These are phyloP conservation scores for Narthecium ossifragum DNA, from an alignment of 106 monocot genomes.

Conservation along the genomic window DNA sequence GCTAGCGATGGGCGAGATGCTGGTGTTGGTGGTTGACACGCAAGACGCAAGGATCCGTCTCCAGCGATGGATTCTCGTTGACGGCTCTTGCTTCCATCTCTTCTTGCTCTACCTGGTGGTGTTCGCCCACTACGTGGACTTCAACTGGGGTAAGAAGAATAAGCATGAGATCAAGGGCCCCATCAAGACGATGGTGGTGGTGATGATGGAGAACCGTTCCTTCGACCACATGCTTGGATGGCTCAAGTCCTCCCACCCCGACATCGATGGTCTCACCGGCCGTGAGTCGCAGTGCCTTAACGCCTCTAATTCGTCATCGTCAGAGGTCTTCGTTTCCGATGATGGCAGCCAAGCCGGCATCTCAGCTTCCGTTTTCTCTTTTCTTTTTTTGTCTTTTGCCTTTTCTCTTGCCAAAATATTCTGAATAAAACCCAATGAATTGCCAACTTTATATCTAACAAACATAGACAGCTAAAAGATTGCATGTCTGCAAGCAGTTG, in stretches of 20 bases:
- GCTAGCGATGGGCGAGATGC: no score
- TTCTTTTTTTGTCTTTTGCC: no score
- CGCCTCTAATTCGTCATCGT: conserved; percentile 18
- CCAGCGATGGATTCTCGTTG: neutral
- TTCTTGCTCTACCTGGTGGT: neutral
- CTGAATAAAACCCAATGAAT: no score
- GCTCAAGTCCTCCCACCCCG: conserved; percentile 20
- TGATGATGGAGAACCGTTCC: conserved; percentile 40
- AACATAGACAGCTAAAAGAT: no score
- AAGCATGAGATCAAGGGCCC: conserved; percentile 23
- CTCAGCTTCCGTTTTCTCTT: no score
- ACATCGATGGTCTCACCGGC: conserved; percentile 35
- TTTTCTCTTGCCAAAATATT: no score
- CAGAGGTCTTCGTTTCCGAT: conserved; percentile 26
- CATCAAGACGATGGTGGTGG: conserved; percentile 29
- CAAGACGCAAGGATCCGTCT: no score
- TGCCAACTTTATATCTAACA: no score
- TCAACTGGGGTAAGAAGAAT: conserved; percentile 1
- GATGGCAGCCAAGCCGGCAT: conserved; percentile 18
- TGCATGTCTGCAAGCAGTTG: no score
- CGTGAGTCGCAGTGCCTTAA: conserved; percentile 19
- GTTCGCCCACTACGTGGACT: neutral
- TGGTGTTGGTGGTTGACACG: no score
- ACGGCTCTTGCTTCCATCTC: neutral
- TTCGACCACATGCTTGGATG: conserved; percentile 42